These are phyloP conservation scores for Pseudocercospora ulei DNA, from an alignment of 2,329 filamentous ascomycete genomes.

Conservation along the genomic window DNA sequence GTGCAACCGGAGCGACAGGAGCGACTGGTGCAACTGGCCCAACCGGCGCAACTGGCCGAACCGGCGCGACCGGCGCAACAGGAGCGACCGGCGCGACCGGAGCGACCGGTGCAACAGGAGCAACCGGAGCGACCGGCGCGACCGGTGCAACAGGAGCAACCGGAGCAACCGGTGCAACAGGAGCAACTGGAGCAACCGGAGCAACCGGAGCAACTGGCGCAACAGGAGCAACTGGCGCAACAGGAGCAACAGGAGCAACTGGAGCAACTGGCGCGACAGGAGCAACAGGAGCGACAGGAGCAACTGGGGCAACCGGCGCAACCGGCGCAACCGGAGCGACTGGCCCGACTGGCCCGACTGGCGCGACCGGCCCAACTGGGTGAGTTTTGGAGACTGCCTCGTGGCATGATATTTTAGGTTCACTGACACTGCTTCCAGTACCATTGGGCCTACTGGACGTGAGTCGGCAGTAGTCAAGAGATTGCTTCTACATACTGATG, in stretches of 20 bases:
- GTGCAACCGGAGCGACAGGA: no score
- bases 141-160: constrained; percentile 6
- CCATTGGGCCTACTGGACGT: constrained; percentile 7
- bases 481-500: no score
- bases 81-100: constrained; percentile 8
- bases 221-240: constrained; percentile 2
- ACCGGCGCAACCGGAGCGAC: constrained; percentile 2
- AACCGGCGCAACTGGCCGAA: constrained; percentile 3
- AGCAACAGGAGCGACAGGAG: constrained; percentile 2
- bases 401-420: not conserved
- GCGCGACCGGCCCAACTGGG: no score
- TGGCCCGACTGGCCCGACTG: no score
- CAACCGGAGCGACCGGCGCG: constrained; percentile 2
- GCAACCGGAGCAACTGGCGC: constrained; percentile 6
- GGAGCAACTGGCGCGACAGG: constrained; percentile 5
- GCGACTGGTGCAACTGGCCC: constrained; percentile 7
- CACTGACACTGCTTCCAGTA: constrained; percentile 4
- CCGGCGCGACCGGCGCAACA: no score
- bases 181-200: constrained; percentile 6
- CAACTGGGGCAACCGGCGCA: constrained; percentile 7
- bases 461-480: not conserved
- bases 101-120: constrained; percentile 2
- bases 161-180: constrained; percentile 4
- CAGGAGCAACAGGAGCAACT: constrained; percentile 5
- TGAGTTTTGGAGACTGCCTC: not conserved